A percentile compares a stretch with the other conserved stretches of the same genome.
phyloP scores from a whole-genome alignment of 1,284 basidiomycete genomes.

The Tilletia setariae region DNA sequence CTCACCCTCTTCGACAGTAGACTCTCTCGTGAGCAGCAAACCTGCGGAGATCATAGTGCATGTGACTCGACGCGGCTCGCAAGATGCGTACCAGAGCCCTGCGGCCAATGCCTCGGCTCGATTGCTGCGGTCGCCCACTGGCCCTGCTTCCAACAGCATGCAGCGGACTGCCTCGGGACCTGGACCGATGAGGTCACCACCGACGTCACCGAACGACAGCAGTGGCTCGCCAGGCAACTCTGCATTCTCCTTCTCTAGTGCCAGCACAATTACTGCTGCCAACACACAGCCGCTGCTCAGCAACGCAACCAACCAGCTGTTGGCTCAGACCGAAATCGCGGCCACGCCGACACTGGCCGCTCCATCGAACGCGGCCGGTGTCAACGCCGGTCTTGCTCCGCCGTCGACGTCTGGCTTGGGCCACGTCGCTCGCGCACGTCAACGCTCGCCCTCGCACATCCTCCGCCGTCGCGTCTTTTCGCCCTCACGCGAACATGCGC shows the following conservation, averaged over 20 bases:
- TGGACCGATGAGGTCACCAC: background rate
- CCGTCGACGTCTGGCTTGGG: background rate
- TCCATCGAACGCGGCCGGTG: background rate
- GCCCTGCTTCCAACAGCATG: background rate
- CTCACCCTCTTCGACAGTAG: background rate
- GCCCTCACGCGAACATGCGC: background rate
- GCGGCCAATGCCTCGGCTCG: background rate
- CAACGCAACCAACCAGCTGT: background rate
- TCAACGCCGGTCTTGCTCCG: background rate
- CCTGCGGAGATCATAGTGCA: conserved; percentile 12
- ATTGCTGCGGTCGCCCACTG: background rate
- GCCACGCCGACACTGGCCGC: background rate
- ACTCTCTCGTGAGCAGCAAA: background rate
- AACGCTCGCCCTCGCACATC: conserved; percentile 8
- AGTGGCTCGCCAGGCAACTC: background rate
- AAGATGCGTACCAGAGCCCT: background rate
- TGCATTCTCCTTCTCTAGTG: conserved; percentile 6
- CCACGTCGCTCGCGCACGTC: background rate
- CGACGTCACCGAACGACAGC: background rate
- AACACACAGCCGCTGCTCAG: background rate
- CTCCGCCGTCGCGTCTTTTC: conserved; percentile 1
- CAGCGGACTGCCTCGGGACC: background rate
- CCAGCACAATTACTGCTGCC: conserved; percentile 4
- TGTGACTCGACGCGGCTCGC: background rate
- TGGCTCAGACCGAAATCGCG: background rate